phyloP scores from a whole-genome alignment of 148 eudicot genomes.

The Diospyros lotus region DNA sequence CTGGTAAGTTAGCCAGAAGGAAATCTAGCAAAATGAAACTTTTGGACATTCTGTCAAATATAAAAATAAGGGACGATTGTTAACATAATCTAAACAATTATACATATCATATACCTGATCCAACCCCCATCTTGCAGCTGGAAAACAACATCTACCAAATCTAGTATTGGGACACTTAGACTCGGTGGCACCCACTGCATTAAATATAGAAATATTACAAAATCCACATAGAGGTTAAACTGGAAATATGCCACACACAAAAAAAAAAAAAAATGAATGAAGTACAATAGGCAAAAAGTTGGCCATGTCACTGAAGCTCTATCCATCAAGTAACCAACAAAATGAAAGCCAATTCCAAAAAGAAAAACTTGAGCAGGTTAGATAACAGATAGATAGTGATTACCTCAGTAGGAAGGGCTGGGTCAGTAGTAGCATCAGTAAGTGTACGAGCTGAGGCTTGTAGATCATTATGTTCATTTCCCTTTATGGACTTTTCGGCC shows the following conservation, averaged over 20 bases:
- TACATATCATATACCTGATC: conserved; percentile 61
- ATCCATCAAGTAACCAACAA: neutral
- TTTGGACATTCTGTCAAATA: neutral
- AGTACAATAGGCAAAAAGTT: neutral
- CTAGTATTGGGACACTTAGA: conserved; percentile 74
- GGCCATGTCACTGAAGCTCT: neutral
- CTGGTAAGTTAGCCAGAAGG: conserved; percentile 1
- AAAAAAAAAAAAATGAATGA: neutral
- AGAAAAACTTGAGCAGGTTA: neutral
- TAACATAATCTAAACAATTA: neutral
- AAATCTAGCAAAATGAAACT: neutral
- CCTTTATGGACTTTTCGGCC: conserved; percentile 22
- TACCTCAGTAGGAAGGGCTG: conserved; percentile 83
- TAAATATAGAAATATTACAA: conserved; percentile 16
- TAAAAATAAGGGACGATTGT: neutral
- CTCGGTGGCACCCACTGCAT: conserved; percentile 93
- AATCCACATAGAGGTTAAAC: neutral
- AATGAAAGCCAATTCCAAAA: neutral
- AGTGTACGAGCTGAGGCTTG: conserved; percentile 29
- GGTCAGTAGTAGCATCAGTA: conserved; percentile 47
- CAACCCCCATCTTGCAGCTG: conserved; percentile 99
- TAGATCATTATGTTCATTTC: conserved; percentile 24
- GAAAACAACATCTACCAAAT: conserved; percentile 91
- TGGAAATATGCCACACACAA: conserved; percentile 8
- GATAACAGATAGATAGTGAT: neutral